phyloP scores from a whole-genome alignment of 805 yeast genomes.

The Saccharomyces cerevisiae region DNA sequence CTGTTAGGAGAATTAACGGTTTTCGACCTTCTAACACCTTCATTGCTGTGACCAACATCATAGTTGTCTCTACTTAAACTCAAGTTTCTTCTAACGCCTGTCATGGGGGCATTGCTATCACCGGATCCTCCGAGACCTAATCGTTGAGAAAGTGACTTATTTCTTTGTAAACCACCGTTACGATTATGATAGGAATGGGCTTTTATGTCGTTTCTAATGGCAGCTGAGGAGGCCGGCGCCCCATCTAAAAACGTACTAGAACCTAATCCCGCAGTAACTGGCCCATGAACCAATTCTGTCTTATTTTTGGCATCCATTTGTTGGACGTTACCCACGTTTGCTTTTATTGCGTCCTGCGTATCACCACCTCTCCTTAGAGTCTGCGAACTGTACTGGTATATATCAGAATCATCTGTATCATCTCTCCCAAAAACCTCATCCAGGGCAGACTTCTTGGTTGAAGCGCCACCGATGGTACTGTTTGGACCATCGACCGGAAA shows the following conservation, averaged over 20 bases:
- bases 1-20: not conserved
- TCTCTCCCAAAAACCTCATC: slow-evolving; percentile 70
- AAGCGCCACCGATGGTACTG: slow-evolving; percentile 38
- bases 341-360: slow-evolving; percentile 39
- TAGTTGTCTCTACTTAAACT: not conserved
- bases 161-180: slow-evolving; percentile 51
- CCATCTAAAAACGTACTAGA: slow-evolving; percentile 90
- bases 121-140: slow-evolving; percentile 5
- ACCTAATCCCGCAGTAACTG: slow-evolving; percentile 80
- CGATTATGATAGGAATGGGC: slow-evolving; percentile 29
- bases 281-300: slow-evolving; percentile 75
- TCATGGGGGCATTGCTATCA: slow-evolving; percentile 1
- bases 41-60: not conserved
- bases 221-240: slow-evolving; percentile 70
- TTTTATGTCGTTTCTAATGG: slow-evolving; percentile 33
- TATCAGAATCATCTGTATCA: slow-evolving; percentile 43
- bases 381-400: not conserved
- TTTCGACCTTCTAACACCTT: not conserved
- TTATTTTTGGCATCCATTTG: slow-evolving; percentile 65
- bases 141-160: slow-evolving; percentile 74
- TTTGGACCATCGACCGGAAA: slow-evolving; percentile 96
- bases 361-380: slow-evolving; percentile 7
- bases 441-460: slow-evolving; percentile 54
- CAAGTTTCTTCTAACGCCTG: not conserved
- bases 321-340: slow-evolving; percentile 41